phyloP scores from a whole-genome alignment of 805 yeast species.

The Wickerhamomyces queroliae region DNA sequence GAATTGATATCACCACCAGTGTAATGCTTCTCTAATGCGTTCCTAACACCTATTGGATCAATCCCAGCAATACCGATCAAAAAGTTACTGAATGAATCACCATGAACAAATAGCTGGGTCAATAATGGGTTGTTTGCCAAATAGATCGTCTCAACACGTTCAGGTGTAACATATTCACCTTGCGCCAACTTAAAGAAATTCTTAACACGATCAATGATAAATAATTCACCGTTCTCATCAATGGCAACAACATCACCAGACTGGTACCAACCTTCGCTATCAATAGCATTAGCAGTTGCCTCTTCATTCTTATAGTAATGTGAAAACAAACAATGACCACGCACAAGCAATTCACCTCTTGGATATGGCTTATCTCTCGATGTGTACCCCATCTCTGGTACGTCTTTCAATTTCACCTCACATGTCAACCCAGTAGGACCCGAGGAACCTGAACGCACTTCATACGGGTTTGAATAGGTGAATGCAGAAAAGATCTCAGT shows the following conservation, averaged over 20 bases:
- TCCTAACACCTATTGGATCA: conserved; percentile 29
- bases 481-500: conserved; percentile 54
- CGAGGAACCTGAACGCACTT: conserved; percentile 37
- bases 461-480: conserved; percentile 29
- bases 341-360: conserved; percentile 44
- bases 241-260: conserved; percentile 57
- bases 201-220: conserved; percentile 50
- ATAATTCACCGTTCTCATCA: conserved; percentile 37
- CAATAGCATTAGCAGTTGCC: conserved; percentile 39
- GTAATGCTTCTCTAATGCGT: conserved; percentile 4
- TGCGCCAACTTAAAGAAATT: conserved; percentile 50
- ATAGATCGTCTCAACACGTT: conserved; percentile 54
- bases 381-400: conserved; percentile 44
- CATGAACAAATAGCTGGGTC: conserved; percentile 48
- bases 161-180: conserved; percentile 63
- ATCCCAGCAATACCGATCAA: conserved; percentile 53
- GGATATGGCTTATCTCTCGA: conserved; percentile 25
- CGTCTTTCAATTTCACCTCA: conserved; percentile 47
- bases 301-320: conserved; percentile 43
- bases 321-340: conserved; percentile 50
- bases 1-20: conserved; percentile 1
- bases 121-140: conserved; percentile 35
- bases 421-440: conserved; percentile 43
- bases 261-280: conserved; percentile 45
- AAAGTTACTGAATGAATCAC: conserved; percentile 44